Conservation (phyloP, 2,329 filamentous ascomycete genomes). For the Epichloe typhina region DNA sequence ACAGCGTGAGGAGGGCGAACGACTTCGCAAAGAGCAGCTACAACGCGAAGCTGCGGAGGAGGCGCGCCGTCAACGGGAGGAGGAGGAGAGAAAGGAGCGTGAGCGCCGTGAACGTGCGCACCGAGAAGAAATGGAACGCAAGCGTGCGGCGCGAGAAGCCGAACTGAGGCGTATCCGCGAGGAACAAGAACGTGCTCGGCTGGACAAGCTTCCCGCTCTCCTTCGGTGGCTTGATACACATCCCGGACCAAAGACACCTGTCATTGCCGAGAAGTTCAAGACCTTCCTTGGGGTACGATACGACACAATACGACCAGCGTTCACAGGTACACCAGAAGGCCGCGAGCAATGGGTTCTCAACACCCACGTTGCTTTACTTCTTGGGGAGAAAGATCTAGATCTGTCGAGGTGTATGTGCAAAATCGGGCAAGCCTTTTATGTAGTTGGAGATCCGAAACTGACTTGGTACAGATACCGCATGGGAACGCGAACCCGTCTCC, state of each 20-base stretch:
- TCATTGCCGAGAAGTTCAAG: conserved; percentile 41
- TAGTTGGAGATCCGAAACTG: background rate
- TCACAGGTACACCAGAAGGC: conserved; percentile 40
- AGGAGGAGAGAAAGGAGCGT: conserved; percentile 36
- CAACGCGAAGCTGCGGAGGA: conserved; percentile 35
- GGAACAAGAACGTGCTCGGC: conserved; percentile 39
- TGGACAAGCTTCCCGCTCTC: conserved; percentile 45
- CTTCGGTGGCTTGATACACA: conserved; percentile 46
- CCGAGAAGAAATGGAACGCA: conserved; percentile 33
- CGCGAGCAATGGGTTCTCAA: conserved; percentile 55
- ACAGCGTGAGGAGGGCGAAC: conserved; percentile 33
- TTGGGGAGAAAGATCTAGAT: conserved; percentile 50
- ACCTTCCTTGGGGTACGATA: conserved; percentile 48
- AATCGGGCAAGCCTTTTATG: background rate
- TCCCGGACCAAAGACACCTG: conserved; percentile 35
- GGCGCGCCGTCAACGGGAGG: conserved; percentile 36
- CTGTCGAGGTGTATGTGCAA: conserved; percentile 40
- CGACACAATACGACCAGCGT: conserved; percentile 44
- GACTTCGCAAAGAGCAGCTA: conserved; percentile 28
- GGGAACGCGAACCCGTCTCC: conserved; percentile 42
- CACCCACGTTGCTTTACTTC: conserved; percentile 47
- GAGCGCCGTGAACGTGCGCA: conserved; percentile 32
- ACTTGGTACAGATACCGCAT: conserved; percentile 39
- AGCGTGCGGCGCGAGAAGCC: conserved; percentile 36
- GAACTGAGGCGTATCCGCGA: conserved; percentile 37